Conservation (phyloP, 805 yeast genomes). For the Ogataea ramenticola region DNA sequence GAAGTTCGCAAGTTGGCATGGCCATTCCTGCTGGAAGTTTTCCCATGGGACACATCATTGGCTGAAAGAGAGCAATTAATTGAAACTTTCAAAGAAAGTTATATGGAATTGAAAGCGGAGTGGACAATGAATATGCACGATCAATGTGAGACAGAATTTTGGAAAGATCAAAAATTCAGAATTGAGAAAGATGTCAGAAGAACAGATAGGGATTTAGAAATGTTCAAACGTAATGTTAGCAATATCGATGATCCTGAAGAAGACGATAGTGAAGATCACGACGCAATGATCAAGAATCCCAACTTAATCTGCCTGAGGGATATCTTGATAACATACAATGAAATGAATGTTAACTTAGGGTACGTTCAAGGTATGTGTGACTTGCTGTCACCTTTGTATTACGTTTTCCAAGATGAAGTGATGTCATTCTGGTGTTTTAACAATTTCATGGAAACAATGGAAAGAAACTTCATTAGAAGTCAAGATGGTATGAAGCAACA, state of each 20-base stretch:
- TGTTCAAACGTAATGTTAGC: constrained; percentile 43
- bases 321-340: constrained; percentile 80
- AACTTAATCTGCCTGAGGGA: constrained; percentile 68
- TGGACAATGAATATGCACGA: constrained; percentile 60
- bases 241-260: constrained; percentile 24
- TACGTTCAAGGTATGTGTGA: constrained; percentile 99
- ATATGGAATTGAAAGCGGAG: constrained; percentile 49
- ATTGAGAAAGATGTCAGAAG: constrained; percentile 92
- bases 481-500: constrained; percentile 91
- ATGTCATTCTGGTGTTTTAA: constrained; percentile 85
- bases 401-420: constrained; percentile 57
- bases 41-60: constrained; percentile 78
- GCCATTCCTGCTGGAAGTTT: constrained; percentile 77
- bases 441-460: constrained; percentile 90
- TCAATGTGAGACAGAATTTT: constrained; percentile 52
- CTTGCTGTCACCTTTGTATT: constrained; percentile 78
- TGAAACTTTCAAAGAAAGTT: constrained; percentile 45
- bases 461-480: constrained; percentile 83
- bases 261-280: constrained; percentile 46
- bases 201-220: constrained; percentile 72
- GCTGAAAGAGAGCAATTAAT: constrained; percentile 59
- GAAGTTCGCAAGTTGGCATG: constrained; percentile 68
- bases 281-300: constrained; percentile 62
- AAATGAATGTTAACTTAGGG: constrained; percentile 75
- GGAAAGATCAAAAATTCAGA: constrained; percentile 84